Evolutionary conservation across 495 filamentous ascomycete species (phyloP), one percentile per base, ranked within the genome.

Genomic region (Bathelium albidoporum): DNA sequence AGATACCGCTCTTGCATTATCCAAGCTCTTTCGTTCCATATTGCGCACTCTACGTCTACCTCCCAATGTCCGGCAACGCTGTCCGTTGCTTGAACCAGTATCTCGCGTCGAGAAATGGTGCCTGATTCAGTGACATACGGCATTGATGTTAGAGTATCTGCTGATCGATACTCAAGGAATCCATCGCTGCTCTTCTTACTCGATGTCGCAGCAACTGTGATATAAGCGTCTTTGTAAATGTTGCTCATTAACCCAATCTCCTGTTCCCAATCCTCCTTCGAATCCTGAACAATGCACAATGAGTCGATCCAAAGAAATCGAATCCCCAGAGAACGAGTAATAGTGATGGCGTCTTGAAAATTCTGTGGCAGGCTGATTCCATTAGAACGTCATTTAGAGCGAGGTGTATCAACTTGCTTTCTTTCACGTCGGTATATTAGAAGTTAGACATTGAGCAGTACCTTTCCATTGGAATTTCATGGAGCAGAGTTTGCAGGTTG

Each of bases 261-360:
- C 9, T 20, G 14, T 22, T 12, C 24, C 39, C 39, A 49, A 29
- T 62, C 60, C 16, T 49, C 36, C 3, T 12, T 12, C 12, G 16
- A 7, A 26, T 62, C 60, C n/a, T 62, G 62, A 2, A 66, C 62
- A 26, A 69, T 69, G 34, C 67, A 69, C 18, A 69, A 58, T 11
- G 64, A 26, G 49, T 69, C 67, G 9, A 69, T 64, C 67, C 67
- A 69, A 5, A 69, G n/a, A 44, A 66, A 65, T 34, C 26, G 36
- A n/a, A 66, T 12, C 18, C 65, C 63, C 5, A 66, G 61, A 24
- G 16, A 32, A 4, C 58, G 58, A 2, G 67, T 39, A 18, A 66
- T 61, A 2, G 14, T 58, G n/a, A 69, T 43, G 3, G 67, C 64
- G 36, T 69, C 64, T 20, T 39, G 16, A 32, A 69, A 59, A 16